phyloP scores from a whole-genome alignment of 2,329 filamentous ascomycete species.

The Chaetomiaceae sp. region DNA sequence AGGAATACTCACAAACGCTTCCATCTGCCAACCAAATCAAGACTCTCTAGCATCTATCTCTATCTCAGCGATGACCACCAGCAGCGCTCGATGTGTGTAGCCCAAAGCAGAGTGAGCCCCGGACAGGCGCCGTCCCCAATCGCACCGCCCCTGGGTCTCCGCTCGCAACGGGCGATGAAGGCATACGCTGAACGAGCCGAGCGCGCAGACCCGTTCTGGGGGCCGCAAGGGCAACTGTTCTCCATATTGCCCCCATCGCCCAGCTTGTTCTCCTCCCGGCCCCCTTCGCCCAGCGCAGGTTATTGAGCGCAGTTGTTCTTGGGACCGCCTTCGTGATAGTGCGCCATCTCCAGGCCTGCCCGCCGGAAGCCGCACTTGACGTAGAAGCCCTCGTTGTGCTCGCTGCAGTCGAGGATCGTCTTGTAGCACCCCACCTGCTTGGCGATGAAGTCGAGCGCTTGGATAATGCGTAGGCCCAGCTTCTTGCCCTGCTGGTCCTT shows the following conservation, averaged over 20 bases:
- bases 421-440: slow-evolving; percentile 92
- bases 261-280: no score
- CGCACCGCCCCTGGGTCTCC: not conserved
- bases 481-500: slow-evolving; percentile 98
- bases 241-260: no score
- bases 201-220: no score
- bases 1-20: not conserved
- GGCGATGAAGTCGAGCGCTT: slow-evolving; percentile 84
- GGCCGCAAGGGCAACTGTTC: no score
- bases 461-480: slow-evolving; percentile 83
- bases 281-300: not conserved
- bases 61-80: not conserved
- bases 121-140: no score
- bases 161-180: no score
- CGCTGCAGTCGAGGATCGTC: slow-evolving; percentile 93
- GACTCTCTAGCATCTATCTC: slow-evolving; percentile 5
- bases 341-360: slow-evolving; percentile 92
- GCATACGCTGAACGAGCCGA: no score
- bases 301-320: slow-evolving; percentile 39
- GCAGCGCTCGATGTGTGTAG: not conserved
- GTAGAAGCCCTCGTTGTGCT: slow-evolving; percentile 96
- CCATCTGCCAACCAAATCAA: no score
- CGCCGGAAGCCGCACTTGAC: slow-evolving; percentile 94
- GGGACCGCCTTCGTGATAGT: slow-evolving; percentile 72
- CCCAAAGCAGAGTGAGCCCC: no score